Evolutionary conservation across 768 basidiomycete genomes (phyloP), one percentile per base, ranked within the genome.

Genomic region (Collybia nuda): DNA sequence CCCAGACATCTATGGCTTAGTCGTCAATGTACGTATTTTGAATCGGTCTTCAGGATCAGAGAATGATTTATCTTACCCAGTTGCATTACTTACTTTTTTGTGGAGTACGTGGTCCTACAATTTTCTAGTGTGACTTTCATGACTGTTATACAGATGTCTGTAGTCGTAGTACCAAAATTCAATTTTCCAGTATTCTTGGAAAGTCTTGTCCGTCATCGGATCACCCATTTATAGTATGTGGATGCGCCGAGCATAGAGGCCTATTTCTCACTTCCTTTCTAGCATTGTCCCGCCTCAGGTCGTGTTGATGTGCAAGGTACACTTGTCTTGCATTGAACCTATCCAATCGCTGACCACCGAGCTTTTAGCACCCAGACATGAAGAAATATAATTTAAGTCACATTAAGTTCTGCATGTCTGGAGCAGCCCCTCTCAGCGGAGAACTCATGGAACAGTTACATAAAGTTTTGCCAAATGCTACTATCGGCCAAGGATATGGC

Each of bases 401-500:
- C 44, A 70, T 87, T 43, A 78, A 77, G 48, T 77, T 71, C 50
- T 71, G 75, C 60, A 66, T 83, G 48, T 81, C 71, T 44, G 85
- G 85, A 35, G 85, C 84, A 15, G 85, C 85, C 1, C 86, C 86
- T 7, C 59, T 87, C 17, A 81, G 81, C 4, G 76, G 77, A 11
- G 82, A 84, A 40, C 69, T 86, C 9, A 72, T 80, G 65, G 48
- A 65, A 22, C 62, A 71, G 48, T 32, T 84, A 38, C 58, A 66
- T n/a, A 60, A 72, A 42, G 50, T 83, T 7, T 60, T 85, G 14
- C 83, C 84, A 1, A 80, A 84, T 48, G 81, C 82, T 8, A 65
- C 64, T n/a, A 78, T 86, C 41, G 84, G 83, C 7, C 85, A 86
- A 66, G 85, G 80, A 48, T 86, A 82, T 62, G 84, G 83, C 80